Conservation (phyloP, 140 eudicot genomes). For the Ambrosia hybrid region DNA sequence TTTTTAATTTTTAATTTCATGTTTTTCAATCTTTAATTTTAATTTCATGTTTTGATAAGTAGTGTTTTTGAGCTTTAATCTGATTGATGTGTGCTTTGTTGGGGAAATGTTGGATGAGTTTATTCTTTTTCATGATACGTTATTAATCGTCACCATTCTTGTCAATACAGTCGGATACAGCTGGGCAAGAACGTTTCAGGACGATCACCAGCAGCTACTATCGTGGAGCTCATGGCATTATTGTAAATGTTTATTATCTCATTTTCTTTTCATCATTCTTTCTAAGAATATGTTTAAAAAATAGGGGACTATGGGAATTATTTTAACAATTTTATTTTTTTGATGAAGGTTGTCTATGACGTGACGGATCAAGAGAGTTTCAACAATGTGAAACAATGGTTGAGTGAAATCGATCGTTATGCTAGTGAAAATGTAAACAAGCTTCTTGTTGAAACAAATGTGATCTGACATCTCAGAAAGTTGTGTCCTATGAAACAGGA, state of each 20-base stretch:
- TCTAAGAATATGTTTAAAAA: background rate
- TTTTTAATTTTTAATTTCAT: no score
- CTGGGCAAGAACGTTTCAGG: slow-evolving; percentile 29
- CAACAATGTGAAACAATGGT: slow-evolving; percentile 13
- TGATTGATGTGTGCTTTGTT: no score
- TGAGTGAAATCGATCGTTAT: slow-evolving; percentile 18
- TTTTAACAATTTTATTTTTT: no score
- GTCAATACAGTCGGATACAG: slow-evolving; percentile 19
- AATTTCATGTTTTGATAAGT: no score
- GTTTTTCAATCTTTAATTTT: no score
- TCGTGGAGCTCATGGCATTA: slow-evolving; percentile 25
- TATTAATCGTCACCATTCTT: background rate
- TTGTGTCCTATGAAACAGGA: slow-evolving; percentile 18
- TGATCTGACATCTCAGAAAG: slow-evolving; percentile 22
- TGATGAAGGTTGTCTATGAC: slow-evolving; percentile 11
- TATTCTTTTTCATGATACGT: background rate
- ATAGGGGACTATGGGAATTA: background rate
- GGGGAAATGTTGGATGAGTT: no score
- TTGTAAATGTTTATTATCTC: slow-evolving; percentile 9
- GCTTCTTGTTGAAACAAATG: slow-evolving; percentile 20
- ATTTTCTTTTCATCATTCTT: background rate
- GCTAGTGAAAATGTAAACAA: slow-evolving; percentile 17
- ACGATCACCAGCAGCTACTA: slow-evolving; percentile 27
- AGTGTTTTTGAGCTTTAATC: no score
- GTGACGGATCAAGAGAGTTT: slow-evolving; percentile 17